Percentiles rank a stretch among this genome's conserved stretches.
These are phyloP conservation scores for Blastobotrys capitulatus DNA, from an alignment of 1,139 yeast species.

Conservation along the genomic window DNA sequence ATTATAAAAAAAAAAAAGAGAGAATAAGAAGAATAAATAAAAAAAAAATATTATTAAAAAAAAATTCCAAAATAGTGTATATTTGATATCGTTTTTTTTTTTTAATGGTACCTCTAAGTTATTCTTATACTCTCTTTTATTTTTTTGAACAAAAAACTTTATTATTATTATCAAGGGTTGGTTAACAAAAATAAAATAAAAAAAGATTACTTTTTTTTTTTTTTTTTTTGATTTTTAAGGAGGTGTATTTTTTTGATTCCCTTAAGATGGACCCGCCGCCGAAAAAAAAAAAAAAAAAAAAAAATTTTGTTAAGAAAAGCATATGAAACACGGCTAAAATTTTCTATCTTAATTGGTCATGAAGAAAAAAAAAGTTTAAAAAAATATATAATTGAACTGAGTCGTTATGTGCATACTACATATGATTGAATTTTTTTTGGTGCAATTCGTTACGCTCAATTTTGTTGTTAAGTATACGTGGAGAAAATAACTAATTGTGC, in stretches of 20 bases:
- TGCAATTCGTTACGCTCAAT: no score
- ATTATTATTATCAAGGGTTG: not conserved
- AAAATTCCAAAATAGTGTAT: not conserved
- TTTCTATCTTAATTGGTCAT: not conserved
- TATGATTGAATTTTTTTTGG: no score
- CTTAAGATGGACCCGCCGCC: not conserved
- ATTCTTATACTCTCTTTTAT: not conserved
- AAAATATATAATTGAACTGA: no score
- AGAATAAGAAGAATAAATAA: not conserved
- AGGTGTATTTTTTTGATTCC: not conserved
- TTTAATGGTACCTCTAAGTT: not conserved
- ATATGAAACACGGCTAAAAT: not conserved
- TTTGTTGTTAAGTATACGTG: no score
- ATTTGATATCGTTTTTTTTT: not conserved
- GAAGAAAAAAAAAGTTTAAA: no score
- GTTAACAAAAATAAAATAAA: not conserved
- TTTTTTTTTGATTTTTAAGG: not conserved
- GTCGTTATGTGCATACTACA: no score
- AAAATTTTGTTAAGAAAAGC: not conserved
- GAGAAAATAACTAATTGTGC: no score
- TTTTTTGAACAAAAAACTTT: not conserved
- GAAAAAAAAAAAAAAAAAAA: not conserved
- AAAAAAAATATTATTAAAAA: not conserved
- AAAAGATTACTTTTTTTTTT: not conserved
- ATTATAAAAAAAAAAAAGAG: not conserved